Evolutionary conservation across 371 early-diverging fungal species (phyloP).

Genomic region (Batkoa obscura): DNA sequence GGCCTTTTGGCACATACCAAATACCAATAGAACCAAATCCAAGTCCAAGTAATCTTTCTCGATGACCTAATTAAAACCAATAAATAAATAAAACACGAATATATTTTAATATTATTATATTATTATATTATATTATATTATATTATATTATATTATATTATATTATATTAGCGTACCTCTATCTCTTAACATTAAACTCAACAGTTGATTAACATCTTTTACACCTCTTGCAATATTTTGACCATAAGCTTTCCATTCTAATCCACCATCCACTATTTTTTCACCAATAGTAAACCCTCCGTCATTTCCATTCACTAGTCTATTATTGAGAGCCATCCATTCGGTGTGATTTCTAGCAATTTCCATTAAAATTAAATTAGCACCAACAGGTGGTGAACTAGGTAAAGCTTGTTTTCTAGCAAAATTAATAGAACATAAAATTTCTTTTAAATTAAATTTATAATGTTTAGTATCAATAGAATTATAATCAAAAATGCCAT

Average conservation of each 20-base stretch:
- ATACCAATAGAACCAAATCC: neutral
- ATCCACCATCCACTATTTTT: neutral
- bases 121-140: too few species aligned
- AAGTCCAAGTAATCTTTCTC: neutral
- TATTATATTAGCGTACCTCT: too few species aligned
- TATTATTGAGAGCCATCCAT: neutral
- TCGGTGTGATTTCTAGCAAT: neutral
- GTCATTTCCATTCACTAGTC: neutral
- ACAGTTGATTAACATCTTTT: neutral
- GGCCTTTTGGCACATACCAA: neutral
- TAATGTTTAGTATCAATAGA: neutral
- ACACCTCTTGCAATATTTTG: neutral
- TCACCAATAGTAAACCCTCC: neutral
- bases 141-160: too few species aligned
- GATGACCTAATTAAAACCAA: too few species aligned
- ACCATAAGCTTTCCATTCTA: neutral
- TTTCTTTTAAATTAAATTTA: neutral
- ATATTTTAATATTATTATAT: too few species aligned
- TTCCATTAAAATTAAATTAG: neutral
- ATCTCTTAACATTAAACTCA: neutral
- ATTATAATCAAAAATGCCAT: neutral
- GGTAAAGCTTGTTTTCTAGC: neutral
- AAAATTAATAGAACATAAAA: neutral
- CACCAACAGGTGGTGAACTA: neutral
- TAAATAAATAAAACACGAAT: too few species aligned